phyloP scores from a whole-genome alignment of 2,329 filamentous ascomycete species.

The Colletotrichum zoysiae region DNA sequence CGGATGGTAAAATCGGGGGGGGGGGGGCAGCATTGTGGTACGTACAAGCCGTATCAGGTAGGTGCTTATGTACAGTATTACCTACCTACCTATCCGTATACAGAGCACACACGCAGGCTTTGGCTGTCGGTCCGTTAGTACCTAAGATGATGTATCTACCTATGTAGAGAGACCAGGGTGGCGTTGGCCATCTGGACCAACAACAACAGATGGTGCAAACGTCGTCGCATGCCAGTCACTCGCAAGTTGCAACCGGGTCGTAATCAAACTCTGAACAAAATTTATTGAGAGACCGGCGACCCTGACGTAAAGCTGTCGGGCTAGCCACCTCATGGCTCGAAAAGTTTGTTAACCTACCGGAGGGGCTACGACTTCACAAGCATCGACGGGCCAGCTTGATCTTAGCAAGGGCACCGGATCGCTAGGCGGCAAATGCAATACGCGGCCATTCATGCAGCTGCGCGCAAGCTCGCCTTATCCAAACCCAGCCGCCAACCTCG shows the following conservation, averaged over 20 bases:
- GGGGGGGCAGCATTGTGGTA: not conserved
- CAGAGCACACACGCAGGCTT: not conserved
- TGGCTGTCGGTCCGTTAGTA: not conserved
- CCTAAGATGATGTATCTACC: too few relatives aligned
- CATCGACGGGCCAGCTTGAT: not conserved
- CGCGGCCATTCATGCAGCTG: slow-evolving; percentile 16
- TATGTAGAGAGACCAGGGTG: slow-evolving; percentile 4
- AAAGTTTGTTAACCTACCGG: slow-evolving; percentile 18
- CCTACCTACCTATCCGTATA: too few relatives aligned
- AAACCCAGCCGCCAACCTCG: slow-evolving; percentile 5
- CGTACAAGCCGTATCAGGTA: not conserved
- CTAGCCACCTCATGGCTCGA: not conserved
- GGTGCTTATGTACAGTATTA: too few relatives aligned
- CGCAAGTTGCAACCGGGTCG: not conserved
- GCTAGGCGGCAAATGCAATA: slow-evolving; percentile 18
- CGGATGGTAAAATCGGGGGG: not conserved
- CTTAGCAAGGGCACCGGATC: slow-evolving; percentile 7
- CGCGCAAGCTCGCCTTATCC: slow-evolving; percentile 4
- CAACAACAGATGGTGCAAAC: slow-evolving; percentile 21
- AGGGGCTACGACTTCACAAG: slow-evolving; percentile 1
- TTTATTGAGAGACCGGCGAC: not conserved
- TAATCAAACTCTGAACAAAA: not conserved
- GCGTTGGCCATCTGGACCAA: slow-evolving; percentile 24
- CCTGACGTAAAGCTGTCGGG: slow-evolving; percentile 6
- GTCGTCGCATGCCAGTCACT: slow-evolving; percentile 2